Conservation (phyloP, 768 basidiomycete genomes). For the Mycena albidolilacea region DNA sequence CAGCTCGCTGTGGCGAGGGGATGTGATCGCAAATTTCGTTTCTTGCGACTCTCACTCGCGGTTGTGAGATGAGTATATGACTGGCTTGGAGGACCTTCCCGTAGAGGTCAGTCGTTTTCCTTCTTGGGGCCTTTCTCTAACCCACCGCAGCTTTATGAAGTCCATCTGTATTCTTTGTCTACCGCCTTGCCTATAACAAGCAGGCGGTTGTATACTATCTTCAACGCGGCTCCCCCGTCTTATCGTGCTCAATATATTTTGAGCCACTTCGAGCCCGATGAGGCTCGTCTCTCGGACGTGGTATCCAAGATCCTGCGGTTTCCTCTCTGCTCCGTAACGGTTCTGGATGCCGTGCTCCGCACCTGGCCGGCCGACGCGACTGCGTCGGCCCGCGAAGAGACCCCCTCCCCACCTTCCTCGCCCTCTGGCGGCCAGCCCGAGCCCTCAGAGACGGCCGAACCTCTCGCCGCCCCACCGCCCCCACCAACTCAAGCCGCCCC, state of each 20-base stretch:
- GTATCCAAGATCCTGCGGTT: constrained; percentile 71
- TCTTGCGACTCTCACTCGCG: background rate
- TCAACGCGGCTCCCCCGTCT: constrained; percentile 67
- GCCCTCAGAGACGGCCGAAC: background rate
- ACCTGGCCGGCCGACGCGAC: constrained; percentile 53
- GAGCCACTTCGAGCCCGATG: constrained; percentile 42
- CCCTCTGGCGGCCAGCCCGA: constrained; percentile 21
- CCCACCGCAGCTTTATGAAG: constrained; percentile 76
- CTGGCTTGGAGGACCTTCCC: constrained; percentile 52
- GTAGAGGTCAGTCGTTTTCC: constrained; percentile 54
- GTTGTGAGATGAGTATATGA: constrained; percentile 26
- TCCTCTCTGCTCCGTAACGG: constrained; percentile 70
- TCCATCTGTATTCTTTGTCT: constrained; percentile 81
- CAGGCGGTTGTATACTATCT: constrained; percentile 66
- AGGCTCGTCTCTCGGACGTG: constrained; percentile 45
- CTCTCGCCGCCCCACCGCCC: constrained; percentile 11
- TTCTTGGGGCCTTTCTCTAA: constrained; percentile 14
- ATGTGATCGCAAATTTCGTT: background rate
- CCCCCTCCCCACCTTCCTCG: background rate
- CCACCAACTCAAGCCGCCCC: constrained; percentile 40
- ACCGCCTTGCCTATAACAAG: constrained; percentile 73
- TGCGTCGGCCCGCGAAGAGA: constrained; percentile 21
- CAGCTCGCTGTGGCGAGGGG: background rate
- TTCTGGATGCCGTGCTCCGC: constrained; percentile 61
- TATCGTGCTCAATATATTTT: constrained; percentile 80